Base-by-base conservation (phyloP, 2,329 filamentous ascomycete species). In the Colletotrichum destructivum region DNA sequence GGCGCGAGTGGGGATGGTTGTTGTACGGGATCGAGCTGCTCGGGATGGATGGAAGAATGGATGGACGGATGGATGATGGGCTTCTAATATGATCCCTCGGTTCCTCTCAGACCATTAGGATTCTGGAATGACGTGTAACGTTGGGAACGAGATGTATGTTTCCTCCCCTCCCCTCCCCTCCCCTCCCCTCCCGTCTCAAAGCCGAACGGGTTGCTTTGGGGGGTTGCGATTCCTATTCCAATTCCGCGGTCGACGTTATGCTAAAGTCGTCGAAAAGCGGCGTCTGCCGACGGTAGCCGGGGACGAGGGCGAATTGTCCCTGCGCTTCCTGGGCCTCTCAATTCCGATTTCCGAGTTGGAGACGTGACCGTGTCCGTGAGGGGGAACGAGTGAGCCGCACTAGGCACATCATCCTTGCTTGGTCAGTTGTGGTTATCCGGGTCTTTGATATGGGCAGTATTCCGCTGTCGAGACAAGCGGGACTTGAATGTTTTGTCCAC, bases 251-350 rank as follows among this genome's bases (percentile, higher is more conserved):
- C 16, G 38, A 47, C n/a, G n/a, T 23, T 26, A 23, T 38, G n/a
- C 42, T 46, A 69, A 47, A 62, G 65, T 60, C 59, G 69, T 49
- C 52, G 51, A 49, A 46, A 73, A 63, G 68, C 71, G 71, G 60
- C 51, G 63, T 46, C 72, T 73, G 72, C 72, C 72, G 72, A 73
- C 23, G 65, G 54, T 73, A 73, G 69, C 72, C 72, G 72, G 69
- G 49, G 51, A 31, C 15, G 54, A 54, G 31, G 31, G 31, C 8
- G 1, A 35, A 35, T 35, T 35, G 31, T 35, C 31, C 8, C 31
- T 35, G 49, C 21, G 31, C 44, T 35, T 35, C 21, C 15, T 68
- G 57, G 64, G 59, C 57, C 46, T 62, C 16, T 21, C 51, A 71
- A 71, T 71, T 71, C 64, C 69, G 64, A 67, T 67, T 61, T 71